Conservation (phyloP, 1,284 basidiomycete genomes). For the Xerocomus nothofagi region DNA sequence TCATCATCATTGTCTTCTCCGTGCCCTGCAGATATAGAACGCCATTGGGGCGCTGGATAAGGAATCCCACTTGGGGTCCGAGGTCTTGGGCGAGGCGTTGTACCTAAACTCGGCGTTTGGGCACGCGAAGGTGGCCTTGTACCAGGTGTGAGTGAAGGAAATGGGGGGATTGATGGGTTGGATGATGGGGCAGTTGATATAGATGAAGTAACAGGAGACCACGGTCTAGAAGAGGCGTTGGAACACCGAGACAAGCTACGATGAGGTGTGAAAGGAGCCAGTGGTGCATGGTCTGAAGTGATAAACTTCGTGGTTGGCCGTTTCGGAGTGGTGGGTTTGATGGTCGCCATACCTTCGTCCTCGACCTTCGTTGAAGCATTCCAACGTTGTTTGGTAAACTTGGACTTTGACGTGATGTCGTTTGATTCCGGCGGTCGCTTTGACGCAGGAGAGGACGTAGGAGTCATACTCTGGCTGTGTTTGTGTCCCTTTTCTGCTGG, state of each 20-base stretch:
- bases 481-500: conserved; percentile 60
- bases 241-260: conserved; percentile 69
- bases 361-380: conserved; percentile 77
- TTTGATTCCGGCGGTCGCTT: conserved; percentile 38
- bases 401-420: conserved; percentile 46
- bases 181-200: conserved; percentile 69
- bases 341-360: conserved; percentile 45
- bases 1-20: conserved; percentile 57
- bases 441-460: conserved; percentile 57
- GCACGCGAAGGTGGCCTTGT: conserved; percentile 39
- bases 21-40: conserved; percentile 48
- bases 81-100: conserved; percentile 61
- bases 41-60: conserved; percentile 49
- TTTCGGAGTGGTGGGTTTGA: conserved; percentile 52
- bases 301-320: conserved; percentile 48
- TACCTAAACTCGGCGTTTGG: conserved; percentile 38
- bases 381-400: conserved; percentile 55
- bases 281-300: conserved; percentile 43
- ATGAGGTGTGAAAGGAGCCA: conserved; percentile 48
- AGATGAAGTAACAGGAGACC: conserved; percentile 74
- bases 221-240: conserved; percentile 74
- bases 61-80: conserved; percentile 79
- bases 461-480: conserved; percentile 66
- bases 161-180: conserved; percentile 41
- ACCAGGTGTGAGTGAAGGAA: conserved; percentile 46